Conservation (phyloP, 2,329 filamentous ascomycete species). For the Phaeoacremonium minimum region DNA sequence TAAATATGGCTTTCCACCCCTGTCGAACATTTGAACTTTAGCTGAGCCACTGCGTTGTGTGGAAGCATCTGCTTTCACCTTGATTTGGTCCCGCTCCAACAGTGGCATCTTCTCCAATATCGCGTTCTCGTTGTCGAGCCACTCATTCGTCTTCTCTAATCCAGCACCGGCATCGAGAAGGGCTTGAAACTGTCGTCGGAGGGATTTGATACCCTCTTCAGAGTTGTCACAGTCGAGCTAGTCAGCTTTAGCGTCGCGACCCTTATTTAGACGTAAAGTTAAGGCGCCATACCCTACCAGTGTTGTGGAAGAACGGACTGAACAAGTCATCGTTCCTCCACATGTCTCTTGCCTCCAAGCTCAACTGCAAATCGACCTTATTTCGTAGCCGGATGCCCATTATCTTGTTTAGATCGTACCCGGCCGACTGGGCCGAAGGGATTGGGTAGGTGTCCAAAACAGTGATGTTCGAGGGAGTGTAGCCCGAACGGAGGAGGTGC, state of each 20-base stretch:
- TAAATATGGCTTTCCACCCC: conserved; percentile 41
- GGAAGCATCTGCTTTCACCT: conserved; percentile 15
- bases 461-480: conserved; percentile 36
- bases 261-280: accelerated
- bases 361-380: conserved; percentile 23
- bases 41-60: conserved; percentile 1
- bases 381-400: conserved; percentile 31
- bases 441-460: conserved; percentile 40
- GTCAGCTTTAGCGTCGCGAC: conserved; percentile 9
- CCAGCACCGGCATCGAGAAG: conserved; percentile 31
- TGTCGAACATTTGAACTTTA: conserved; percentile 3
- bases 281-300: conserved; percentile 29
- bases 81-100: conserved; percentile 31
- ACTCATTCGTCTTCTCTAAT: conserved; percentile 30
- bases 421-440: conserved; percentile 40
- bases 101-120: conserved; percentile 34
- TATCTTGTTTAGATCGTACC: conserved; percentile 43
- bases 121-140: conserved; percentile 37
- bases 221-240: conserved; percentile 26
- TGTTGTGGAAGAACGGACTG: conserved; percentile 36
- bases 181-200: conserved; percentile 27
- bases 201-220: conserved; percentile 22
- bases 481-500: conserved; percentile 36
- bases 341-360: conserved; percentile 25
- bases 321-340: conserved; percentile 39